Base-by-base conservation (phyloP, 345 rosid genomes). In the Pistacia vera region DNA sequence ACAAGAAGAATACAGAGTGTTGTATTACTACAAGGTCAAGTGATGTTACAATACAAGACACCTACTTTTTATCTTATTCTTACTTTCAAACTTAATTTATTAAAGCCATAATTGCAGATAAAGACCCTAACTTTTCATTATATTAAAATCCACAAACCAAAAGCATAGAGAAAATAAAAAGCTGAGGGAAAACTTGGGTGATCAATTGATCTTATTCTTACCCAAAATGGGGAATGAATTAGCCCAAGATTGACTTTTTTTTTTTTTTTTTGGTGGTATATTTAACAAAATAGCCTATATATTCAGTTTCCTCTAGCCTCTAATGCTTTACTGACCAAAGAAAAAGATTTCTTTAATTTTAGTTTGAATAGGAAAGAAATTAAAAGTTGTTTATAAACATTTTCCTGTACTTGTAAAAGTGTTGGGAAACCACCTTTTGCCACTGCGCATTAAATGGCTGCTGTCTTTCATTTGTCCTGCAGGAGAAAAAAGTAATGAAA, bases 1-100 rank as follows among this genome's bases (percentile, higher is more conserved):
- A n/a, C 63, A 70, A 65, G 35, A 35, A 65, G 46, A 41, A 41
- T 41, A 5, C 46, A 41, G 9, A 41, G 46, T 7, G 1, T 7
- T 41, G 9, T 41, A 41, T 8, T 41, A 1, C 6, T 74, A 28
- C 25, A 65, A 14, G 22, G 6, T 30, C 55, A 59, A 66, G 62
- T 67, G 80, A 79, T 75, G 77, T 75, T 71, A 75, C 81, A 78
- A 20, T 38, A 72, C 75, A 63, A 20, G 49, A 72, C 75, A 58
- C 56, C 12, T 55, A 6, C 33, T 13, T 60, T 70, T 36, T 25
- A 25, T 25, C 25, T 46, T 25, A 30, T 1, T 1, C 33, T 30
- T 30, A 30, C 33, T 30, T 30, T 2, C 22, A 41, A 41, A 41
- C 46, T 68, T 58, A 61, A 58, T 10, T 16, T 66, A 48, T 75